Evolutionary conservation across 1,284 basidiomycete species (phyloP), one percentile per base, ranked within the genome.

Genomic region (Malassezia slooffiae): DNA sequence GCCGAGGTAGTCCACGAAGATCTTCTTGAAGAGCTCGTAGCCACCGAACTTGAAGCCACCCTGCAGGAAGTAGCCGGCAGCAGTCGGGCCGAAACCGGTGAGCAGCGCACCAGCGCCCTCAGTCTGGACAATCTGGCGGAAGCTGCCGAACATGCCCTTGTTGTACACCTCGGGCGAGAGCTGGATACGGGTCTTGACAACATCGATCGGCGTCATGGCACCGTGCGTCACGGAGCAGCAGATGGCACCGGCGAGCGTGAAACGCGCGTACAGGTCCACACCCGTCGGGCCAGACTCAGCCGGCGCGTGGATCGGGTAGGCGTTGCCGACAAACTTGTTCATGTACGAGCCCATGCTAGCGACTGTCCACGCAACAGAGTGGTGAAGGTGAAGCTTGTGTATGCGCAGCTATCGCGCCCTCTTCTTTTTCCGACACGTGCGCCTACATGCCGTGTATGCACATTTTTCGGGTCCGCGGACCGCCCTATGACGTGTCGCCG

Each of bases 111-210:
- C 63, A 11, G 62, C 50, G 50, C 66, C 66, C 51, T 68, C 66
- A 43, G 58, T 57, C 37, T 56, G 49, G 31, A 67, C 29, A 27
- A 68, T 58, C 51, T 68, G 66, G 38, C 66, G 59, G 66, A 68
- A 67, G 41, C 57, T 58, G 31, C 57, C 60, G 30, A 68, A 50
- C 62, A 68, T 67, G 43, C 66, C 66, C 72, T 72, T 74, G 74
- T 76, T 76, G 75, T 76, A 76, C 41, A 71, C 70, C 65, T 70
- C 67, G 50, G 72, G 70, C 74, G 81, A 62, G 38, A 86, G 86
- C 81, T 95, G 89, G 81, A 95, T 93, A 76, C 90, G 86, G 72
- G 89, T 93, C 78, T 95, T 93, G 55, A 67, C 62, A 30, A 61
- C 60, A 60, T 62, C 58, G 47, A 59, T 52, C 17, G 58, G 60